Conservation (phyloP, 1,284 basidiomycete species). For the Boletus holoroseus region DNA sequence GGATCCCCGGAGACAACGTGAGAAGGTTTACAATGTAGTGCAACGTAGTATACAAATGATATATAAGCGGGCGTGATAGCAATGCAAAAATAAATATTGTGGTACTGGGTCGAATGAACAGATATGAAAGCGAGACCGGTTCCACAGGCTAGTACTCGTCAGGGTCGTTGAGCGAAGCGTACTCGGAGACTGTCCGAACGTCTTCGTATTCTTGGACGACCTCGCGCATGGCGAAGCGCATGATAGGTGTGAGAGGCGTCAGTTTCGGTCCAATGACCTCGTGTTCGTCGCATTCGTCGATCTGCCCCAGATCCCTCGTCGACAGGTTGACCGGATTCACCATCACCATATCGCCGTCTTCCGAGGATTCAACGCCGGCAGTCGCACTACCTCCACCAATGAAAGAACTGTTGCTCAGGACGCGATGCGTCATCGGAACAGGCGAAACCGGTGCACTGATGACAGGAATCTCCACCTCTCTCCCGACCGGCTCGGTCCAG, state of each 20-base stretch:
- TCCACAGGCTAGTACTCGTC: slow-evolving; percentile 53
- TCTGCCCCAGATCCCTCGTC: slow-evolving; percentile 35
- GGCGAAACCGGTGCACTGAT: slow-evolving; percentile 28
- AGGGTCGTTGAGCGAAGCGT: slow-evolving; percentile 63
- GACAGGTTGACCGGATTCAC: slow-evolving; percentile 34
- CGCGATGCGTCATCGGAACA: slow-evolving; percentile 25
- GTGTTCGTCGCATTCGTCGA: slow-evolving; percentile 33
- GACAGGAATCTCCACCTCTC: slow-evolving; percentile 24
- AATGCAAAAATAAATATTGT: slow-evolving; percentile 14
- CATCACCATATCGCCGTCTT: slow-evolving; percentile 46
- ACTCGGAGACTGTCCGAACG: slow-evolving; percentile 64
- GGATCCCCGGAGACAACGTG: not conserved
- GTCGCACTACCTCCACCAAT: slow-evolving; percentile 33
- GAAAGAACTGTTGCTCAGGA: slow-evolving; percentile 30
- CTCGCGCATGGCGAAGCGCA: slow-evolving; percentile 73
- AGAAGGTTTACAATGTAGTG: not conserved
- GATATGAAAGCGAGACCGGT: not conserved
- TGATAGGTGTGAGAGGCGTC: slow-evolving; percentile 68
- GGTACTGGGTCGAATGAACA: not conserved
- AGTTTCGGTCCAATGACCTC: slow-evolving; percentile 67
- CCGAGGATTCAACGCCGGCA: slow-evolving; percentile 34
- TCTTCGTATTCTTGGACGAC: slow-evolving; percentile 76
- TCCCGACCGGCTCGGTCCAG: slow-evolving; percentile 67
- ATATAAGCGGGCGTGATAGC: slow-evolving; percentile 6
- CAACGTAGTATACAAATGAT: slow-evolving; percentile 6